Conservation (phyloP, 2,329 filamentous ascomycete species). For the Bipolaris oryzae region DNA sequence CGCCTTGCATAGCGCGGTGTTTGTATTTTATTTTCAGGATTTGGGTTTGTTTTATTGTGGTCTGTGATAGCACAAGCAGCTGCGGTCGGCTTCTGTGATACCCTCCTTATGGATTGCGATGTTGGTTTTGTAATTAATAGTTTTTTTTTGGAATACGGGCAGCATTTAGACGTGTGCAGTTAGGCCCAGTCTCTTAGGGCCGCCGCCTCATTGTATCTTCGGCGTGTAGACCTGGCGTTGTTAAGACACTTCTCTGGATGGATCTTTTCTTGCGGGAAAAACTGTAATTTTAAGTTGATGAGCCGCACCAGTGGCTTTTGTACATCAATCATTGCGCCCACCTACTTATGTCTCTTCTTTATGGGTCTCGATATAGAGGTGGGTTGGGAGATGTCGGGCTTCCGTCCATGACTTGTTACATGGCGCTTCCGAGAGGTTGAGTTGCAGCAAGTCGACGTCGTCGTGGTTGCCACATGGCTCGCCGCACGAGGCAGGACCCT, state of each 20-base stretch:
- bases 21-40: slow-evolving; percentile 23
- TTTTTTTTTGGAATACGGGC: slow-evolving; percentile 5
- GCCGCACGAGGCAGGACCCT: slow-evolving; percentile 17
- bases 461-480: slow-evolving; percentile 7
- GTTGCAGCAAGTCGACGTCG: background rate
- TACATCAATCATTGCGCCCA: background rate
- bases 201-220: slow-evolving; percentile 7
- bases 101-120: slow-evolving; percentile 21
- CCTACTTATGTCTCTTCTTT: too few relatives aligned
- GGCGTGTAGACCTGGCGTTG: slow-evolving; percentile 1
- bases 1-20: slow-evolving; percentile 37
- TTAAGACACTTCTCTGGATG: slow-evolving; percentile 1
- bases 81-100: slow-evolving; percentile 25
- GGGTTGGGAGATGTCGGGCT: background rate
- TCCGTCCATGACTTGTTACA: too few relatives aligned
- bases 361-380: background rate
- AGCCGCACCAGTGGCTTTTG: slow-evolving; percentile 23
- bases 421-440: too few relatives aligned
- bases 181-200: slow-evolving; percentile 3
- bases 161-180: slow-evolving; percentile 8
- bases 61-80: slow-evolving; percentile 36
- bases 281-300: slow-evolving; percentile 29
- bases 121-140: slow-evolving; percentile 4
- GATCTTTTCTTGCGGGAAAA: slow-evolving; percentile 18
- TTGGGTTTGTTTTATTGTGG: slow-evolving; percentile 17